phyloP scores from a whole-genome alignment of 228 moss, liverwort and hornwort genomes.

The Sphagnum magellanicum region DNA sequence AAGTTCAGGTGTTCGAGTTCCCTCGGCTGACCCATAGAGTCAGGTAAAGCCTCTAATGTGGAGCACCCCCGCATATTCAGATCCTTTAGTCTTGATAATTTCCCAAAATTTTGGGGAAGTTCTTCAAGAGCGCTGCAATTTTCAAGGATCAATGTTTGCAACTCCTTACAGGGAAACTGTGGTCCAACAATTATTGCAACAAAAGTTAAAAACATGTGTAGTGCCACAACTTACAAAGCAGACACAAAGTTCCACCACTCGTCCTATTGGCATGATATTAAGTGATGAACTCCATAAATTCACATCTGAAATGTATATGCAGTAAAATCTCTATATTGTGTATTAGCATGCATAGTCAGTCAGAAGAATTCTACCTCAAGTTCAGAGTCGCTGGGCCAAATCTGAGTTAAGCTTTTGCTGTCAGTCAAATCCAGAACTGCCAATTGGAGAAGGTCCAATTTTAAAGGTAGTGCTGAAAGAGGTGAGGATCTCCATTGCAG shows the following conservation, averaged over 20 bases:
- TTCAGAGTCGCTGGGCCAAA: slow-evolving; percentile 16
- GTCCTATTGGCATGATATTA: too few species aligned
- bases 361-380: slow-evolving; percentile 2
- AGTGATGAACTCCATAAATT: too few species aligned
- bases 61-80: slow-evolving; percentile 15
- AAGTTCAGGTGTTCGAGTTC: slow-evolving; percentile 6
- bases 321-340: too few species aligned
- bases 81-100: slow-evolving; percentile 1
- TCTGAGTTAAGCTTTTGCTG: slow-evolving; percentile 9
- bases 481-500: slow-evolving; percentile 20
- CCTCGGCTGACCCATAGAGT: slow-evolving; percentile 5
- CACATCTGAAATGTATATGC: too few species aligned
- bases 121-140: slow-evolving; percentile 14
- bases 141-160: slow-evolving; percentile 6
- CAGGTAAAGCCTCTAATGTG: neutral
- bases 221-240: too few species aligned
- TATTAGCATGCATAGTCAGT: too few species aligned
- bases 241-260: too few species aligned
- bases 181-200: too few species aligned
- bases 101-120: slow-evolving; percentile 10
- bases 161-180: neutral
- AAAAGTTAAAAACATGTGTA: too few species aligned
- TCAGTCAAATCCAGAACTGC: slow-evolving; percentile 22
- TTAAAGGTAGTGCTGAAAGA: slow-evolving; percentile 10
- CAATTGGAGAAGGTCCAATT: neutral